Conservation (phyloP, 1,284 basidiomycete species). For the Pseudozyma hubeiensis region DNA sequence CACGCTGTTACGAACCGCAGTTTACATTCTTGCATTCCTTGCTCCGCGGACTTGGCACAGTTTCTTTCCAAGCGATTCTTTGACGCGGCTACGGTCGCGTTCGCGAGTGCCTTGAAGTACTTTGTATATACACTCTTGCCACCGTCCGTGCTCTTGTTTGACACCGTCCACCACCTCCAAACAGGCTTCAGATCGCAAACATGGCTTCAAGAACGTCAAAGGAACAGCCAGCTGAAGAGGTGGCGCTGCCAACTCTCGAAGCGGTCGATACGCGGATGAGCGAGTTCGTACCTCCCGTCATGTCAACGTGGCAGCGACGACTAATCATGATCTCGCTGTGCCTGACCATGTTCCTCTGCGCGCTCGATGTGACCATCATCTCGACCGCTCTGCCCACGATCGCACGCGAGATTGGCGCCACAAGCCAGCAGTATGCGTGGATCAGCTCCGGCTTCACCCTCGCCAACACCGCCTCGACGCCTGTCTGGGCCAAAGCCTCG, state of each 20-base stretch:
- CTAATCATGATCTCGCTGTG: slow-evolving; percentile 11
- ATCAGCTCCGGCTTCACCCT: slow-evolving; percentile 11
- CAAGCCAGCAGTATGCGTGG: slow-evolving; percentile 9
- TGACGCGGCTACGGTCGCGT: too few species aligned
- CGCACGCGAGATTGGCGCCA: slow-evolving; percentile 4
- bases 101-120: too few species aligned
- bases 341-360: slow-evolving; percentile 8
- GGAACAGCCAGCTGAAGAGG: neutral
- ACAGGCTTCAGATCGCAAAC: too few species aligned
- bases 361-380: slow-evolving; percentile 13
- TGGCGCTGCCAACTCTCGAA: neutral
- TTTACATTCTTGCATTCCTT: too few species aligned
- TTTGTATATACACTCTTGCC: too few species aligned
- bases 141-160: too few species aligned
- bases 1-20: too few species aligned
- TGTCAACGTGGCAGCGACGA: slow-evolving; percentile 3
- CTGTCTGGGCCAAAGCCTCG: slow-evolving; percentile 12
- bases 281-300: slow-evolving; percentile 1
- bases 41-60: too few species aligned
- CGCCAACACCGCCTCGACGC: slow-evolving; percentile 6
- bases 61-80: too few species aligned
- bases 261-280: slow-evolving; percentile 5
- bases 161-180: too few species aligned
- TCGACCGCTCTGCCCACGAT: slow-evolving; percentile 8
- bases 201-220: too few species aligned